Evolutionary conservation across 805 yeast species (phyloP), one percentile per base, ranked within the genome.

Genomic region (Vanderwaltozyma tropicalis): DNA sequence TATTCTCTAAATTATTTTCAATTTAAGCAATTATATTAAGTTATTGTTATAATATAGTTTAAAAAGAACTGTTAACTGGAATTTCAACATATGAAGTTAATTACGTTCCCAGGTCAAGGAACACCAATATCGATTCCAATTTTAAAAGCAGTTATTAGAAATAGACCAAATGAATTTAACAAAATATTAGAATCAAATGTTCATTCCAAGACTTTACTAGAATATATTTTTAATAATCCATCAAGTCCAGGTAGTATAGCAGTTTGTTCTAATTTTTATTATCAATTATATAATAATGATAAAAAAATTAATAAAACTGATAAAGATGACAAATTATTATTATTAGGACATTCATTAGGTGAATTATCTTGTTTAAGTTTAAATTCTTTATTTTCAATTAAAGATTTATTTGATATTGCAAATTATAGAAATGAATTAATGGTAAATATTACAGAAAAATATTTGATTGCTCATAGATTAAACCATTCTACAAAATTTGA

Each of bases 41-140:
- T 11, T 8, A 22, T 22, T 22, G 10, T 22, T 8, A 8, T 8
- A 11, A 7, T 22, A 11, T 22, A 7, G 25, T 22, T 22, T 11
- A 8, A 8, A 22, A 22, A 8, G 10, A 22, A 22, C 25, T 8
- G 11, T 11, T 22, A 8, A 11, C 25, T 22, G 11, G n/a, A n/a
- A n/a, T n/a, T n/a, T n/a, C n/a, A n/a, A n/a, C n/a, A 12, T 18
- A 50, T 52, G 59, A 52, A 49, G 38, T 34, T 57, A 15, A 35
- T 58, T 8, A 55, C 62, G 2, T 57, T 59, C 35, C 62, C 62
- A 13, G 63, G 63, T 11, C 63, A 59, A 44, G 63, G 63, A 4
- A 54, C 62, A 2, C 47, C 60, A 10, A 54, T 55, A 3, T 45
- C 53, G 1, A 42, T 50, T 9, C 52, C 57, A 4, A 41, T 45